Base-by-base conservation (phyloP, 768 basidiomycete species). In the Panus rudis region DNA sequence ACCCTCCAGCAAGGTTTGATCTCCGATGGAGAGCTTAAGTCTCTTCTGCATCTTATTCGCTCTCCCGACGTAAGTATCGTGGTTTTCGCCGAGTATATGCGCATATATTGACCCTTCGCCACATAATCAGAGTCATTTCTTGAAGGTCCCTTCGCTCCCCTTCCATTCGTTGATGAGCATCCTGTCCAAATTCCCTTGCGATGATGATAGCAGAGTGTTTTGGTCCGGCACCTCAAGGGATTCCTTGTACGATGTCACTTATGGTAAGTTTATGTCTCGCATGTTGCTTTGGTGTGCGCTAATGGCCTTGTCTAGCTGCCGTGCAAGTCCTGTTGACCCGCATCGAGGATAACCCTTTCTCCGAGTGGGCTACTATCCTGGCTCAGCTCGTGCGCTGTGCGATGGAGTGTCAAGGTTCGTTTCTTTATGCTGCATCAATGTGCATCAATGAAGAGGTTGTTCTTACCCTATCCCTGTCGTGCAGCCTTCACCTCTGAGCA, bases 91-190 rank as follows among this genome's bases (percentile, higher is more conserved):
- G n/a, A n/a, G n/a, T 22, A 4, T 42, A 6, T 19, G n/a, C 30
- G 6, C 20, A n/a, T 17, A 5, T 19, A 4, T n/a, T 37, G 21
- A 37, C 39, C 23, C n/a, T 23, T 31, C 37, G 17, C n/a, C 16
- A 6, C 17, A 37, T 35, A 45, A 41, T 2, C 52, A 90, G 85
- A 81, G 85, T 14, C 89, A 88, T 58, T 92, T 91, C 68, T 67
- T 92, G 53, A 92, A 92, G 66, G 84, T 84, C 21, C 81, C 87
- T 3, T 81, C 76, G 2, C 70, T 92, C 33, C 89, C 89, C 0
- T 90, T 85, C 68, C 77, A 89, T 58, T 78, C 74, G n/a, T 70
- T 92, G 34, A 71, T 80, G 47, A 83, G 82, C 47, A 71, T 88
- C 41, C 57, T 91, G 47, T 75, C 73, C 51, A 91, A 89, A 63